Conservation (phyloP, 1,284 basidiomycete genomes). For the Austroboletus novae-zelandiae region DNA sequence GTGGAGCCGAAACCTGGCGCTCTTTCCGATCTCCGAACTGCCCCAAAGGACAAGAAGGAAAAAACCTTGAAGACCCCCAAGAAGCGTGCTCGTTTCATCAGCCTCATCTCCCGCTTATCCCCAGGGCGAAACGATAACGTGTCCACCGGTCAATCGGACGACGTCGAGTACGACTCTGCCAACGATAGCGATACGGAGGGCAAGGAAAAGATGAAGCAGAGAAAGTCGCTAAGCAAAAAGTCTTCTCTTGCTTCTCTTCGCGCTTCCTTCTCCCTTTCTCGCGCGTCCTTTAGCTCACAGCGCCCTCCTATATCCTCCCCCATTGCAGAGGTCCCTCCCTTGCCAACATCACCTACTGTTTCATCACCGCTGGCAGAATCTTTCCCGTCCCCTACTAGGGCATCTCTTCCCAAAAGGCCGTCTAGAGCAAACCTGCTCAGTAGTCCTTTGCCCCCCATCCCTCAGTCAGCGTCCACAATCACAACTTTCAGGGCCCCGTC, state of each 20-base stretch:
- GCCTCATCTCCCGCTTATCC: conserved; percentile 31
- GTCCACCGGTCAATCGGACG: conserved; percentile 4
- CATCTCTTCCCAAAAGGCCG: conserved; percentile 22
- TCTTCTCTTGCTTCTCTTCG: conserved; percentile 31
- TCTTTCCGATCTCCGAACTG: conserved; percentile 1
- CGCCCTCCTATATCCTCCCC: conserved; percentile 21
- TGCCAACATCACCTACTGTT: conserved; percentile 25
- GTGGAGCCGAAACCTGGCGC: conserved; percentile 11
- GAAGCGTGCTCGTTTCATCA: conserved; percentile 33
- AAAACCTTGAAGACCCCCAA: conserved; percentile 27
- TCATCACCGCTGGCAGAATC: conserved; percentile 5
- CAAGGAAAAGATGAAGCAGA: conserved; percentile 12
- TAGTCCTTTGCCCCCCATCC: conserved; percentile 24
- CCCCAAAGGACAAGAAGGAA: conserved; percentile 19
- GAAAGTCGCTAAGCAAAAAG: conserved; percentile 28
- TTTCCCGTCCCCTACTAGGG: conserved; percentile 1
- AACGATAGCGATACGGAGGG: conserved; percentile 25
- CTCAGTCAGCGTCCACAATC: conserved; percentile 29
- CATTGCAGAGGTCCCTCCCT: conserved; percentile 25
- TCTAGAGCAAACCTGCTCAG: conserved; percentile 17
- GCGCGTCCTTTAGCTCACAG: conserved; percentile 30
- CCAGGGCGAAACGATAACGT: conserved; percentile 24
- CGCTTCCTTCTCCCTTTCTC: conserved; percentile 31
- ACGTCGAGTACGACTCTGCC: conserved; percentile 23
- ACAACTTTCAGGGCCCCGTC: conserved; percentile 24